Evolutionary conservation across 352 stramenopile species (phyloP), one percentile per base, ranked within the genome.

Genomic region (Phytophthora citricola): DNA sequence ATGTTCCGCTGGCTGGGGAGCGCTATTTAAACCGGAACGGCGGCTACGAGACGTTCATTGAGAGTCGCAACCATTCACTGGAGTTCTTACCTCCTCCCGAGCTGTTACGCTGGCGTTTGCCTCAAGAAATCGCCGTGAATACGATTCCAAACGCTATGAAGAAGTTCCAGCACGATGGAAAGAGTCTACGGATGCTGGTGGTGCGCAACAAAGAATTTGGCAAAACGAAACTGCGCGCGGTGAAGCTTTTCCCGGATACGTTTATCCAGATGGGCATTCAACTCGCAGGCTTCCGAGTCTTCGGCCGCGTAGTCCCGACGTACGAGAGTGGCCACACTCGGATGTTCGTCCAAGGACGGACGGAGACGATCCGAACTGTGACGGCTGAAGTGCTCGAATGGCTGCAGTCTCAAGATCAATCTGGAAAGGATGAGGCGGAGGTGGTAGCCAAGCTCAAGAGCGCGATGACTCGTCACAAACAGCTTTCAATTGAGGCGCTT

Each of bases 241-340:
- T 85, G 27, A 76, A 75, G 14, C 83, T 97, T 44, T 97, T 94
- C 44, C 94, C 97, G 3, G 97, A 99, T 76, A 94, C 92, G 8
- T 98, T 97, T 59, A 83, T 98, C 22, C 97, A 99, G 75, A 92
- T 98, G 76, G 93, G 83, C 8, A 95, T 98, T 48, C 95, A 99
- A 64, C 72, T 98, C 14, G 93, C 92, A 1, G 88, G 90, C 0
- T 98, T 91, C 60, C 82, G 90, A 52, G 79, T 98, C 1, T 98
- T 92, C 81, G 82, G 85, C 2, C 75, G 95, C 48, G 78, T 88
- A 44, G 89, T 94, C 4, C 93, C 91, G 20, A 99, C 95, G 6
- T 99, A 99, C 65, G 97, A 99, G 72, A 96, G 94, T 40, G 96
- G 87, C 4, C 94, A 98, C 78, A 96, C 96, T 20, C 83, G 95